These are phyloP conservation scores for Eucalyptus dawsonii DNA, from an alignment of 345 rosid genomes.

Conservation along the genomic window DNA sequence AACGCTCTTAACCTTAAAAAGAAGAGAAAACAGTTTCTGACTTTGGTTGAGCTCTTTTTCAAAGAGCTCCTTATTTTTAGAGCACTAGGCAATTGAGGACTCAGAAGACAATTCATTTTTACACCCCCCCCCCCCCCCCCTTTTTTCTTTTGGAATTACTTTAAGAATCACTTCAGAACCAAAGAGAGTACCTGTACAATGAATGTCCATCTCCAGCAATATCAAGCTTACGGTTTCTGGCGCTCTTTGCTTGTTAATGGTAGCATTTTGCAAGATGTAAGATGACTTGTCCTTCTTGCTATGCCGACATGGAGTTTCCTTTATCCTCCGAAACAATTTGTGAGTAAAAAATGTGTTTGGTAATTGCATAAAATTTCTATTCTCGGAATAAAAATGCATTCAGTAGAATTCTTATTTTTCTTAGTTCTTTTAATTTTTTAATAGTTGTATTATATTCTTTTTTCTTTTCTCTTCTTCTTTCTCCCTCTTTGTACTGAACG, in stretches of 20 bases:
- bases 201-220: not conserved
- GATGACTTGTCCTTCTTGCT: not conserved
- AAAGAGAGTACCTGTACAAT: not conserved
- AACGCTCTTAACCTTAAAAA: not conserved
- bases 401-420: too few species aligned
- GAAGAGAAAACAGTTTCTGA: not conserved
- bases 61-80: not conserved
- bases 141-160: not conserved
- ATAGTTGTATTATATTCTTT: too few species aligned
- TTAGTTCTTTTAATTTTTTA: too few species aligned
- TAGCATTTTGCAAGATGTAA: not conserved
- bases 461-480: too few species aligned
- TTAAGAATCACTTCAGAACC: not conserved
- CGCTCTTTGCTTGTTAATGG: not conserved
- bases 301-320: not conserved
- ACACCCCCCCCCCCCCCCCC: not conserved
- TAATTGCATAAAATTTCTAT: rapidly evolving
- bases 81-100: not conserved
- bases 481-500: rapidly evolving
- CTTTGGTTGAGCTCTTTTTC: not conserved
- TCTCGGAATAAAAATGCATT: too few species aligned
- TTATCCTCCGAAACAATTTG: rapidly evolving
- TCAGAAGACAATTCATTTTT: not conserved
- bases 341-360: rapidly evolving
- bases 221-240: not conserved